These are phyloP conservation scores for Styphnolobium japonicum DNA, from an alignment of 306 rosid species.

Conservation along the genomic window DNA sequence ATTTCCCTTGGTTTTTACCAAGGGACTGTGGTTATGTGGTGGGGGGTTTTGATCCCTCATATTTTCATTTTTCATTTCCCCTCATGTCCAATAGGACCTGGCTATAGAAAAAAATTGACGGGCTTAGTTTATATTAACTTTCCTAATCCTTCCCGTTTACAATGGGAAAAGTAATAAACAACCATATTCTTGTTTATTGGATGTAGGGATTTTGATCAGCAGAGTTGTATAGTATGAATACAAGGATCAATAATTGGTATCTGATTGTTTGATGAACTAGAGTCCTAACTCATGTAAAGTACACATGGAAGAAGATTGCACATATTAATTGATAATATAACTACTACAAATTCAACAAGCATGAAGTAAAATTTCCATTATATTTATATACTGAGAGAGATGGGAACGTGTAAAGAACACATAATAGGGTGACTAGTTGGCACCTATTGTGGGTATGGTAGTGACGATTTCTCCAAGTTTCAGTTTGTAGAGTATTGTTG, in stretches of 20 bases:
- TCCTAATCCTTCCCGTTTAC: too few relatives aligned
- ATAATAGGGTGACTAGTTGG: neutral
- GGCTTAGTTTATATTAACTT: too few relatives aligned
- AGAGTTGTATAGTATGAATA: neutral
- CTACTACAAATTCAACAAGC: neutral
- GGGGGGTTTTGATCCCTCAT: too few relatives aligned
- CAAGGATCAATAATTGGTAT: neutral
- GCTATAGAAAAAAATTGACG: too few relatives aligned
- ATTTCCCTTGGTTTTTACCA: too few relatives aligned
- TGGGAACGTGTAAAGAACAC: neutral
- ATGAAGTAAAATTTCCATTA: neutral
- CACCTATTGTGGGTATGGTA: constrained; percentile 86
- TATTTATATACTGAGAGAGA: neutral
- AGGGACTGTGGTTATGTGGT: too few relatives aligned
- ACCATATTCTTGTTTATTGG: neutral
- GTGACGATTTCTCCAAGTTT: constrained; percentile 88
- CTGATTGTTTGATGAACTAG: neutral
- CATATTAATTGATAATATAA: neutral
- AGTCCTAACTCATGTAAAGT: neutral
- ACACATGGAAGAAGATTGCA: neutral
- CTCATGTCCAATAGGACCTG: too few relatives aligned
- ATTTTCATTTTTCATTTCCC: too few relatives aligned
- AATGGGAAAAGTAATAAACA: neutral
- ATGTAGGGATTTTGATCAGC: neutral
- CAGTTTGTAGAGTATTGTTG: constrained; percentile 56